These are phyloP conservation scores for Lachancea cidri DNA, from an alignment of 805 yeast species.

Conservation along the genomic window DNA sequence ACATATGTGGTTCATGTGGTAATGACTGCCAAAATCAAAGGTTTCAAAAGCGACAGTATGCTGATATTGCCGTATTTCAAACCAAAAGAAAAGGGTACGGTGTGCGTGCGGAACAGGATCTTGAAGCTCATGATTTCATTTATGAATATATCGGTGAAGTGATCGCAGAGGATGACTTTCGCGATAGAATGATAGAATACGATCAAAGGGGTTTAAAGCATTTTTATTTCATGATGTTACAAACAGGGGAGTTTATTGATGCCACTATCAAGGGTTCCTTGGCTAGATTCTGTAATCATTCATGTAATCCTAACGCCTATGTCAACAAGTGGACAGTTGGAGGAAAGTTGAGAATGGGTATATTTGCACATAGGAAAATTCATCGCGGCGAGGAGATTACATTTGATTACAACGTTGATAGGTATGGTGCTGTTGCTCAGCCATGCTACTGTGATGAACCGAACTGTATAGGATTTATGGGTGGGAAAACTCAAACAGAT, in stretches of 20 bases:
- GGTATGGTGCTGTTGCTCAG: slow-evolving; percentile 93
- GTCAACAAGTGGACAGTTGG: slow-evolving; percentile 98
- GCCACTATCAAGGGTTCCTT: slow-evolving; percentile 86
- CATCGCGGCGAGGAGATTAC: slow-evolving; percentile 77
- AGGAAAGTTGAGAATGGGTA: slow-evolving; percentile 87
- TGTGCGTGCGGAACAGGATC: slow-evolving; percentile 58
- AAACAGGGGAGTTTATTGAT: slow-evolving; percentile 87
- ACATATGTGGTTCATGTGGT: slow-evolving; percentile 63
- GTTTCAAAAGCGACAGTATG: slow-evolving; percentile 72
- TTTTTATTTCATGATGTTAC: slow-evolving; percentile 94
- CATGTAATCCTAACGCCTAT: slow-evolving; percentile 90
- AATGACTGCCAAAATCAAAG: slow-evolving; percentile 78
- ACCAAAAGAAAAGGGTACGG: slow-evolving; percentile 91
- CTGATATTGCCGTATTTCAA: slow-evolving; percentile 71
- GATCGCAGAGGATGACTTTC: slow-evolving; percentile 71
- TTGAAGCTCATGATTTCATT: slow-evolving; percentile 64
- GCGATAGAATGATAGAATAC: slow-evolving; percentile 68
- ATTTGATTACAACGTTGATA: slow-evolving; percentile 78
- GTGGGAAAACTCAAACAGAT: slow-evolving; percentile 96
- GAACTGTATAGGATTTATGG: slow-evolving; percentile 88
- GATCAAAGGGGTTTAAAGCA: slow-evolving; percentile 66
- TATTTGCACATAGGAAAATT: slow-evolving; percentile 77
- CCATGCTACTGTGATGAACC: slow-evolving; percentile 91
- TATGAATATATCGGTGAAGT: slow-evolving; percentile 95
- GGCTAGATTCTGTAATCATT: slow-evolving; percentile 91